These are phyloP conservation scores for Cytospora chrysosperma DNA, from an alignment of 2,329 filamentous ascomycete genomes.

Conservation along the genomic window DNA sequence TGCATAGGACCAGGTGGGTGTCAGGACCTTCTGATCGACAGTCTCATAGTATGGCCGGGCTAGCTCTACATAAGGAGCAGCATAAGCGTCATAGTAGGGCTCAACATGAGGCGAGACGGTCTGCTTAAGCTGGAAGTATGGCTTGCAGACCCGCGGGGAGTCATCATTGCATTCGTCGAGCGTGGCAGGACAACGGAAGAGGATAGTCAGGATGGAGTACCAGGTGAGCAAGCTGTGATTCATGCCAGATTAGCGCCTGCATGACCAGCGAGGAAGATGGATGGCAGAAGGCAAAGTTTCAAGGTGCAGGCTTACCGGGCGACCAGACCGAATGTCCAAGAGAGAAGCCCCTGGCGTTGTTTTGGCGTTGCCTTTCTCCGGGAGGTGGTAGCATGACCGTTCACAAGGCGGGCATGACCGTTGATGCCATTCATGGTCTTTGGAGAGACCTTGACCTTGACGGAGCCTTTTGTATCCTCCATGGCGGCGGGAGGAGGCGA, in stretches of 20 bases:
- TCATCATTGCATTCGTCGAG: conserved; percentile 64
- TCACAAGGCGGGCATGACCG: conserved; percentile 28
- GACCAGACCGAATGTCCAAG: conserved; percentile 46
- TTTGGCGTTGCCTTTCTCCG: conserved; percentile 33
- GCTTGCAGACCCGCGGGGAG: conserved; percentile 77
- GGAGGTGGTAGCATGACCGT: conserved; percentile 38
- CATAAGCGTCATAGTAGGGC: conserved; percentile 84
- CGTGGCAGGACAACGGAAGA: conserved; percentile 78
- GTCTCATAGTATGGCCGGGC: conserved; percentile 72
- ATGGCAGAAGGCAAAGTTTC: neutral
- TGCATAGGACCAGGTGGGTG: conserved; percentile 65
- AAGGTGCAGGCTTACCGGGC: conserved; percentile 47
- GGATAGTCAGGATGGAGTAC: conserved; percentile 78
- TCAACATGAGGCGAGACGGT: conserved; percentile 69
- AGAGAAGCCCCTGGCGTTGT: conserved; percentile 34
- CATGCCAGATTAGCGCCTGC: conserved; percentile 12
- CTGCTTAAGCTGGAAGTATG: conserved; percentile 69
- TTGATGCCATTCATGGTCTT: conserved; percentile 32
- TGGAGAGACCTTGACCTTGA: conserved; percentile 33
- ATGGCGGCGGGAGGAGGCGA: conserved; percentile 33
- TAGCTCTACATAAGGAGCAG: conserved; percentile 76
- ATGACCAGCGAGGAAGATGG: conserved; percentile 5
- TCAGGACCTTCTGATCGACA: conserved; percentile 62
- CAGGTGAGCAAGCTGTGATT: conserved; percentile 69
- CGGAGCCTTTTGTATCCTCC: conserved; percentile 43